Percentiles rank a stretch among this genome's conserved stretches.
phyloP scores from a whole-genome alignment of 441 rosid genomes.

The Geranium incanum region DNA sequence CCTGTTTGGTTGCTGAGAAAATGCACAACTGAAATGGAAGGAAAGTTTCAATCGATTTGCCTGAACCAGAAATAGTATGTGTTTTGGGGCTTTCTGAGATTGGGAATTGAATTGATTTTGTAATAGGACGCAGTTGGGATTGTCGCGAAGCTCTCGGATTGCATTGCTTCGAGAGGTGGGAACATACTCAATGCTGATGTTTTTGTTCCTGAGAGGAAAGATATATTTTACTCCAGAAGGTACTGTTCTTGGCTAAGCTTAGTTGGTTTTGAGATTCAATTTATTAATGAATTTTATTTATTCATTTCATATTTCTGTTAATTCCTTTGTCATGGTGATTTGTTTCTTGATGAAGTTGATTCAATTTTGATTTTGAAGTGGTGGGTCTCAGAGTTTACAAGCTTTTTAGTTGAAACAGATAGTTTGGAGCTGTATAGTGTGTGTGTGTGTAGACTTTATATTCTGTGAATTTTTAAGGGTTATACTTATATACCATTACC shows the following conservation, averaged over 20 bases:
- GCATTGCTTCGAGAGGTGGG: slow-evolving; percentile 86
- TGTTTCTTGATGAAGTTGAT: neutral
- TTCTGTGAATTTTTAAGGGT: neutral
- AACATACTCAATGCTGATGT: slow-evolving; percentile 84
- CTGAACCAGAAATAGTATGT: too few species aligned
- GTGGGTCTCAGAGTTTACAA: slow-evolving; percentile 7
- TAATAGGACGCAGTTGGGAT: slow-evolving; percentile 76
- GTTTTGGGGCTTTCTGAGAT: neutral
- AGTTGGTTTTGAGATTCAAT: neutral
- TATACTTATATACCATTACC: neutral
- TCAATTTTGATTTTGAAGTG: slow-evolving; percentile 1
- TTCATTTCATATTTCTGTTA: too few species aligned
- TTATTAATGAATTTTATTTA: neutral
- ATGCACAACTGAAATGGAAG: neutral
- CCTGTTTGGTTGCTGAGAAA: slow-evolving; percentile 14
- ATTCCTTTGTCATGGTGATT: neutral
- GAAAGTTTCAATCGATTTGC: neutral
- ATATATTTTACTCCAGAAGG: slow-evolving; percentile 88
- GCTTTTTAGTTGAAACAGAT: neutral
- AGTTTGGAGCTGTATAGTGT: neutral
- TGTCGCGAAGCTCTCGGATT: slow-evolving; percentile 79
- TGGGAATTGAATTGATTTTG: slow-evolving; percentile 17
- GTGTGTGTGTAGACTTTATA: neutral
- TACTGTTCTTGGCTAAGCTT: slow-evolving; percentile 17
- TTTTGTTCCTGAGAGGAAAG: slow-evolving; percentile 67